Percentiles rank a stretch among this genome's conserved stretches.
These are phyloP conservation scores for Penicillium dipodomyicola DNA, from an alignment of 495 filamentous ascomycete species.

Conservation along the genomic window DNA sequence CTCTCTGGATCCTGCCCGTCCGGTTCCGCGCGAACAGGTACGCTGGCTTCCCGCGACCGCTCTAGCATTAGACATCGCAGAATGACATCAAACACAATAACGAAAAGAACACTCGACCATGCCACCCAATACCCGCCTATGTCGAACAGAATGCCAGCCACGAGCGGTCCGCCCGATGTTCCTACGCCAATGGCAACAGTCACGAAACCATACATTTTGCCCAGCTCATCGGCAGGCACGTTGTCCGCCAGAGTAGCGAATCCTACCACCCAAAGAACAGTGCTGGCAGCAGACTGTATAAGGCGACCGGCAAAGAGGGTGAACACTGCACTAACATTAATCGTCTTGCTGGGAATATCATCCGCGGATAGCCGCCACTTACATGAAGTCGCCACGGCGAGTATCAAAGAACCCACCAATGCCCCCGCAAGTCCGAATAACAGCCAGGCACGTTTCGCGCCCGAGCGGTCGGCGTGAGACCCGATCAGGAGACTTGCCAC, in stretches of 20 bases:
- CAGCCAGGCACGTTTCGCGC: constrained; percentile 14
- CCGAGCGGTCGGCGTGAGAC: constrained; percentile 21
- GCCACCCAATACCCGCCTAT: constrained; percentile 28
- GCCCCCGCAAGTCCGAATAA: constrained; percentile 16
- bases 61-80: constrained; percentile 31
- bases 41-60: neutral
- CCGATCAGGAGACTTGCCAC: constrained; percentile 21
- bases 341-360: neutral
- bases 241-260: constrained; percentile 25
- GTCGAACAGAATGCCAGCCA: constrained; percentile 26
- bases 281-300: constrained; percentile 1
- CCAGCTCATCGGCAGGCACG: constrained; percentile 21
- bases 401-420: constrained; percentile 2
- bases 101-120: constrained; percentile 24
- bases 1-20: constrained; percentile 1
- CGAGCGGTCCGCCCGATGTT: constrained; percentile 23
- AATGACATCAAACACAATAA: constrained; percentile 25
- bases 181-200: constrained; percentile 22
- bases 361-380: neutral
- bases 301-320: constrained; percentile 15
- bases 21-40: neutral
- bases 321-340: constrained; percentile 8
- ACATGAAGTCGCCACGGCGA: constrained; percentile 5
- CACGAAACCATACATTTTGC: constrained; percentile 21
- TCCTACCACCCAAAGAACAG: constrained; percentile 22